Base-by-base conservation (phyloP, 441 rosid species). In the Pelargonium myrrhifolium region DNA sequence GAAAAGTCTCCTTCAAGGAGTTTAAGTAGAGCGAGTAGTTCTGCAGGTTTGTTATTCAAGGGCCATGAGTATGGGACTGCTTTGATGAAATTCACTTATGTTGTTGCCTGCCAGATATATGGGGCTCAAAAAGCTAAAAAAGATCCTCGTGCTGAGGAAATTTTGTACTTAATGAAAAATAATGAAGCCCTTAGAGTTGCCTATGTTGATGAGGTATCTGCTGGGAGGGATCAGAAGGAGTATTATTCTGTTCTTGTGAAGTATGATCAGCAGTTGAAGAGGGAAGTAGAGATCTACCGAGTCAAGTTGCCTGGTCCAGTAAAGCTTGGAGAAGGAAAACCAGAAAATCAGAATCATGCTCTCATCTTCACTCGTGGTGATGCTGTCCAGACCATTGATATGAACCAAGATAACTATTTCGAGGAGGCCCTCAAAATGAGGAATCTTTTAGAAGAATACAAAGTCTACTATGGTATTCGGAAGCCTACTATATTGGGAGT, bases 401-500 rank as follows among this genome's bases (percentile, higher is more conserved):
- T 92, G 98, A 92, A 92, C 78, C 97, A 92, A 76, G 98, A 92
- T 72, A 84, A 86, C 76, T 89, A 87, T 76, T 92, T 87, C 18
- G 98, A 93, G 76, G 98, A 93, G 84, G 90, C 98, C 0, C 96
- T 89, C 67, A 93, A 93, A 82, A 86, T 93, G 91, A 76, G 97
- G 67, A 93, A 90, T 78, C 81, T 93, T 72, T 77, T 93, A 84
- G 96, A 93, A 81, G 96, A 92, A 67, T 93, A 82, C 78, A 87
- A 84, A 78, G 66, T 28, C 4, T 5, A 67, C 70, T 83, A 88
- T 59, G 98, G 98, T 31, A 85, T 88, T 21, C 82, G 98, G 71
- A 88, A 72, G 73, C 98, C 98, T 2, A 90, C 96, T 69, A 92
- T 92, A 65, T 78, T 90, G 71, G 98, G 98, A 35, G 97, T 90